Evolutionary conservation across 1,284 basidiomycete genomes (phyloP), one percentile per base, ranked within the genome.

Genomic region (Cutaneotrichosporon dermatis): DNA sequence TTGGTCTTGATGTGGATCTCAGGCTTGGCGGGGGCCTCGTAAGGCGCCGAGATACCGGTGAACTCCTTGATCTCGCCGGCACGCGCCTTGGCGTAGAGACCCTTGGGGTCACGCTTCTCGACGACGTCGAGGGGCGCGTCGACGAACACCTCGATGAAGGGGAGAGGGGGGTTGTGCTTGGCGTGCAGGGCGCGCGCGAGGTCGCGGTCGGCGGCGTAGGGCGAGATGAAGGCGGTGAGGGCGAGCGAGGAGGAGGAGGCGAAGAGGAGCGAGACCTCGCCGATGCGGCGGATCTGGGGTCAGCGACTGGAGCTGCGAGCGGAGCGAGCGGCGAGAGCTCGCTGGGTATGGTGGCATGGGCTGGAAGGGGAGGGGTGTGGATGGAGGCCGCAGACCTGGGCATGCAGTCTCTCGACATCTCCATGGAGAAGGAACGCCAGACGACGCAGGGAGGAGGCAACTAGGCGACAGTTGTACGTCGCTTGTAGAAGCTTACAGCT

Each of bases 181-280:
- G 85, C 82, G 79, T 99, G 95, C 44, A 99, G 82, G 65, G 87
- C 81, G 55, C 96, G 86, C 34, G 91, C 96, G 60, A 89, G 77
- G 15, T 86, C 83, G 51, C 95, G 87, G 81, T 99, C 96, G 4
- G 86, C 85, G 51, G 86, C 84, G 78, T 93, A 98, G n/a, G 96
- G 96, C 6, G 94, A 97, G 79, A 99, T 99, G 81, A 99, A 99
- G 35, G 95, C 94, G 6, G 96, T 96, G 73, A 97, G 84, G 25
- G 89, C 84, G 68, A 97, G 84, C 65, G 88, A 88, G 44, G 85
- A 87, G 3, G 93, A 86, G 68, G 94, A 89, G 12, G 93, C 86
- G 77, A 99, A 97, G 43, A 99, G 83, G 73, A 92, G 92, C 36
- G 96, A 88, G 54, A 99, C 93, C 85, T 99, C 96, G 65, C 93